Evolutionary conservation across 176 grass and related monocot species (phyloP), one percentile per base, ranked within the genome.

Genomic region (Puya raimondii): DNA sequence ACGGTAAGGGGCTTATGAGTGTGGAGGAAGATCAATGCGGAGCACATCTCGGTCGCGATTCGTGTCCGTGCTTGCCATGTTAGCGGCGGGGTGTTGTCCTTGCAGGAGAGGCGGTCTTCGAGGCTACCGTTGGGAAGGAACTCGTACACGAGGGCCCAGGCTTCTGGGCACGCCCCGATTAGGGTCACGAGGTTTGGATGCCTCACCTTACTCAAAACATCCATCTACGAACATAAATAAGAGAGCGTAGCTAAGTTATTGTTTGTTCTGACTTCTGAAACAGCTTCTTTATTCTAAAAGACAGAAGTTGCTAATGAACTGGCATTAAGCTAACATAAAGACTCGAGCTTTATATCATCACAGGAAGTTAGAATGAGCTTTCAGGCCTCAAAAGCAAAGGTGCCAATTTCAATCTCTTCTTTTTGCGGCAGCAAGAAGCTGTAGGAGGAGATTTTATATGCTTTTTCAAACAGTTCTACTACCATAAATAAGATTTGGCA

Each of bases 31-130:
- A 75, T 64, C 25, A 75, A 61, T 23, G 73, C 57, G 25, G 73
- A 75, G 73, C 73, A 66, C n/a, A 75, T 65, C 58, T 75, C 73
- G 6, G 73, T 61, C 49, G 58, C 73, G 23, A 75, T 75, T 11
- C 73, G 48, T 33, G 33, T 51, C 12, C 73, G 14, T 18, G 73
- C 73, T 2, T 75, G 73, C 73, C 73, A 66, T 23, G 26, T 51
- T n/a, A 75, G 58, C 18, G 73, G 73, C 51, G 58, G 59, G 49
- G 61, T 75, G 57, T 75, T 65, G 59, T 66, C 47, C 73, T 75
- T 64, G 33, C 61, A 23, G n/a, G 16, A 18, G 16, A 75, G 58
- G 21, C 73, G 47, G 59, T 75, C 73, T 50, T 75, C 73, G 9
- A 75, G 42, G 58, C 73, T 75, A n/a, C 73, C 56, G 23, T 74